phyloP scores from a whole-genome alignment of 345 rosid species.

The Diplotaxis tenuifolia region DNA sequence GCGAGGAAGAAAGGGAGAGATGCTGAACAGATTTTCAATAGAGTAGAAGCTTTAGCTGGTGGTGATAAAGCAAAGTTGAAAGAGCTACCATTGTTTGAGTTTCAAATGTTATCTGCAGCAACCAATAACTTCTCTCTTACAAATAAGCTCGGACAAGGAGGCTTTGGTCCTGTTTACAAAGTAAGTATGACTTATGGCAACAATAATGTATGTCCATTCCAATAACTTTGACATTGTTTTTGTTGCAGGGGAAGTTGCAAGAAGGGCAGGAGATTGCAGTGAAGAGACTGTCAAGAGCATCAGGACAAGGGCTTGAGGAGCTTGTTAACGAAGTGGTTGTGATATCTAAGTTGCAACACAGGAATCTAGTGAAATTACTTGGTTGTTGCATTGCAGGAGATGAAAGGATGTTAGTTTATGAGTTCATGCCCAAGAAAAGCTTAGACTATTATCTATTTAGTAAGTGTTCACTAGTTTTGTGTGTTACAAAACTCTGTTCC shows the following conservation, averaged over 20 bases:
- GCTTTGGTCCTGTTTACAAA: constrained; percentile 50
- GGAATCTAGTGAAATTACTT: constrained; percentile 55
- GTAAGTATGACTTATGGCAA: constrained; percentile 6
- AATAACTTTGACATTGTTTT: too few relatives aligned
- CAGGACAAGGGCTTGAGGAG: constrained; percentile 61
- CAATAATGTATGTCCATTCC: not conserved
- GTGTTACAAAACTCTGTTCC: not conserved
- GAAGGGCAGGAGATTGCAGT: constrained; percentile 54
- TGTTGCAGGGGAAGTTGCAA: constrained; percentile 47
- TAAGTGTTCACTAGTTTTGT: constrained; percentile 10
- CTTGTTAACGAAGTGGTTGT: constrained; percentile 59
- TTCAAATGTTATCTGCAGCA: constrained; percentile 46
- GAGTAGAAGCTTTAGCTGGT: constrained; percentile 41
- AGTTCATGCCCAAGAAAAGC: constrained; percentile 51
- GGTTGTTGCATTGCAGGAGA: constrained; percentile 26
- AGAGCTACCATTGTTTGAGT: constrained; percentile 41
- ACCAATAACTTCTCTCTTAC: constrained; percentile 35
- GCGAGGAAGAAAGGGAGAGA: constrained; percentile 28
- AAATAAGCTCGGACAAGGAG: constrained; percentile 54
- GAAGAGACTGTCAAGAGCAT: constrained; percentile 53
- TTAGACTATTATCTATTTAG: constrained; percentile 34
- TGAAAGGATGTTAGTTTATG: constrained; percentile 62
- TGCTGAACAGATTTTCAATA: constrained; percentile 27
- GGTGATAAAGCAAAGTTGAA: constrained; percentile 36
- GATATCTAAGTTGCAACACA: constrained; percentile 55